A percentile compares a stretch with the other conserved stretches of the same genome.
Evolutionary conservation across 169 alveolate species (phyloP).

Genomic region (Cryptosporidium sp.): DNA sequence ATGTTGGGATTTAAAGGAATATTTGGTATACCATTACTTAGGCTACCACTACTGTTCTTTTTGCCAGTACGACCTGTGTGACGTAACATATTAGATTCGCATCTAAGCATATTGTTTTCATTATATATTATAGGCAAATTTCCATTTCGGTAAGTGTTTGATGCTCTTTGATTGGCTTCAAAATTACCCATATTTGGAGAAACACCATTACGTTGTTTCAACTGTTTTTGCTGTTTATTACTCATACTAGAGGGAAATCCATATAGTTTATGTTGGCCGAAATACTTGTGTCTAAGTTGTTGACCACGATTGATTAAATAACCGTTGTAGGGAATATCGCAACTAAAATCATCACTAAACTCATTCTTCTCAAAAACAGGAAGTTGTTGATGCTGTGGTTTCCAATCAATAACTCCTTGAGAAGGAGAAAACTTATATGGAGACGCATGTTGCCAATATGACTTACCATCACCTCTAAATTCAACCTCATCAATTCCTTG

Average conservation of each 20-base stretch:
- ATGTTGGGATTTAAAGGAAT: not conserved
- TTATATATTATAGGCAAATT: not conserved
- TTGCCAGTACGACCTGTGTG: not conserved
- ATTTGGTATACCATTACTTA: not conserved
- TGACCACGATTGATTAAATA: slow-evolving; percentile 1
- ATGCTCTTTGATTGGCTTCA: slow-evolving; percentile 4
- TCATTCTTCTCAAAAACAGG: slow-evolving; percentile 1
- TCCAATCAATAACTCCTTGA: slow-evolving; percentile 27
- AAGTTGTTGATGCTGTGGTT: slow-evolving; percentile 21
- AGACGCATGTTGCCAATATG: slow-evolving; percentile 10
- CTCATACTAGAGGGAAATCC: slow-evolving; percentile 25
- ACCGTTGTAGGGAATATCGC: slow-evolving; percentile 28
- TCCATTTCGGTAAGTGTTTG: slow-evolving; percentile 14
- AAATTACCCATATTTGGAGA: slow-evolving; percentile 21
- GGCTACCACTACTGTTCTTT: slow-evolving; percentile 21
- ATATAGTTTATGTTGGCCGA: slow-evolving; percentile 12
- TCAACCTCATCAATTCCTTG: slow-evolving; percentile 29
- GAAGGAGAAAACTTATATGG: not conserved
- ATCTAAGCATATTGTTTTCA: not conserved
- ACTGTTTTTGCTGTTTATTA: slow-evolving; percentile 42
- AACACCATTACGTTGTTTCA: slow-evolving; percentile 19
- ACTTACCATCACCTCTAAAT: slow-evolving; percentile 22
- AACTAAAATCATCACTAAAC: slow-evolving; percentile 33
- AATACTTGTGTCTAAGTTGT: slow-evolving; percentile 49
- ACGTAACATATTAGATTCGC: not conserved